Percentiles rank a stretch among this genome's conserved stretches.
phyloP scores from a whole-genome alignment of 768 basidiomycete species.

The Ramaria rubella region DNA sequence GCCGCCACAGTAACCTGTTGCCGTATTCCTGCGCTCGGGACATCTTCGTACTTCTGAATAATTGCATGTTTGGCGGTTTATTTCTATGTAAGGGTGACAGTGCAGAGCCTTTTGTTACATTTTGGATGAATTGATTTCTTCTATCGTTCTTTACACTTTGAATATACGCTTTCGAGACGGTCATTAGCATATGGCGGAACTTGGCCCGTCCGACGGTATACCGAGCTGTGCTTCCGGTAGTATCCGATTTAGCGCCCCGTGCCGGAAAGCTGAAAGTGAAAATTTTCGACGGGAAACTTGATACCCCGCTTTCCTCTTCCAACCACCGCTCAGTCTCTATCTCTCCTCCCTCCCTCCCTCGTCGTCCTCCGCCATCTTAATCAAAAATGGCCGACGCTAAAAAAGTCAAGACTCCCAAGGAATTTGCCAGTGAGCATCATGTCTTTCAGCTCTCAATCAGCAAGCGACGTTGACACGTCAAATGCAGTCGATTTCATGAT shows the following conservation, averaged over 20 bases:
- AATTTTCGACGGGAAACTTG: constrained; percentile 40
- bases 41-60: background rate
- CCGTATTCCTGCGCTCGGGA: background rate
- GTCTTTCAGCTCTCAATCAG: background rate
- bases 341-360: constrained; percentile 32
- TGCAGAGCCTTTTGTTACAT: background rate
- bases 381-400: constrained; percentile 75
- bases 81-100: background rate
- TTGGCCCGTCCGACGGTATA: constrained; percentile 6
- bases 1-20: background rate
- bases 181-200: background rate
- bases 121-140: background rate
- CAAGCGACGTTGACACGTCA: constrained; percentile 12
- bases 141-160: background rate
- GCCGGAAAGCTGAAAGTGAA: constrained; percentile 33
- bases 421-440: constrained; percentile 67
- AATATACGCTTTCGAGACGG: background rate
- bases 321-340: constrained; percentile 48
- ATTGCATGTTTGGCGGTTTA: background rate
- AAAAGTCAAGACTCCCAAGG: constrained; percentile 86
- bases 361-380: constrained; percentile 24
- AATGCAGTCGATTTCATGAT: constrained; percentile 83
- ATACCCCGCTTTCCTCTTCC: constrained; percentile 34
- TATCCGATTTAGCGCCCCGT: constrained; percentile 12
- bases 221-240: constrained; percentile 9